Conservation (phyloP, 2,329 filamentous ascomycete species). For the Fusarium duplospermum region DNA sequence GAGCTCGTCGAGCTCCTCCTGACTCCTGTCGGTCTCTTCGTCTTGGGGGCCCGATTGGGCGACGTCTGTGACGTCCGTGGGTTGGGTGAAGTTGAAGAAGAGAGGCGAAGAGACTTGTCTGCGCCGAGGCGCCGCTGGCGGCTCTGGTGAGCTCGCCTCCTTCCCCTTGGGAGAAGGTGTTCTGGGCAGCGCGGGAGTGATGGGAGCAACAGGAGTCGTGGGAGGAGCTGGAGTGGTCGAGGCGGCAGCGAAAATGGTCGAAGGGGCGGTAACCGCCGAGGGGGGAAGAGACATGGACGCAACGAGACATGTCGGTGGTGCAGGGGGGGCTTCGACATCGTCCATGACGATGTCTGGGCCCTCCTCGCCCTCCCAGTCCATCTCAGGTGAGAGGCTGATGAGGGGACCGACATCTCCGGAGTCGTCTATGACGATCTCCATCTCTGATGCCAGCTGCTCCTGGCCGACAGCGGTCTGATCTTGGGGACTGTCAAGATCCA, state of each 20-base stretch:
- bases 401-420: background rate
- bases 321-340: background rate
- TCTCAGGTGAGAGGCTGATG: background rate
- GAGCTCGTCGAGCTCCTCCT: background rate
- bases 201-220: background rate
- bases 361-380: background rate
- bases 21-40: background rate
- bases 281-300: too few relatives aligned
- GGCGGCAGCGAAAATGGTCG: background rate
- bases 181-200: background rate
- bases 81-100: background rate
- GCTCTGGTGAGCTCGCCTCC: background rate
- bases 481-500: background rate
- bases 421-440: background rate
- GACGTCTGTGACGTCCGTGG: background rate
- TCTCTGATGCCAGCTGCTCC: background rate
- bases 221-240: background rate
- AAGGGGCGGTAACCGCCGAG: background rate
- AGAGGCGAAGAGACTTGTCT: background rate
- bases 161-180: background rate
- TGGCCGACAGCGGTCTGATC: background rate
- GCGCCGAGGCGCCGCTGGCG: background rate
- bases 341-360: conserved; percentile 2
- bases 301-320: background rate
- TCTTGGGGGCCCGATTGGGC: background rate